phyloP scores from a whole-genome alignment of 495 filamentous ascomycete species.

The Aspergillus sparsus region DNA sequence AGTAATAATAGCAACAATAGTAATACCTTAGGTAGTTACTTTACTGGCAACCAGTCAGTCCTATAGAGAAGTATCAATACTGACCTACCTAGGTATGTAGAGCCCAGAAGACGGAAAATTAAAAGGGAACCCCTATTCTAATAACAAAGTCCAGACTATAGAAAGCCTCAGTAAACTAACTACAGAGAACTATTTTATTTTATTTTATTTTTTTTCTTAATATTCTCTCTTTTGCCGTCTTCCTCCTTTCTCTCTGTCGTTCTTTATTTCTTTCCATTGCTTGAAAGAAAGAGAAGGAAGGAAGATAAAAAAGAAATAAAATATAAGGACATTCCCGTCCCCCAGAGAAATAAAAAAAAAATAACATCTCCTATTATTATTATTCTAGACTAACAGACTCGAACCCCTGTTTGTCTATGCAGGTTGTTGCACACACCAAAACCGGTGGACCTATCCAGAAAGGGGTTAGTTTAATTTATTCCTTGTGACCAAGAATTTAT shows the following conservation, averaged over 20 bases:
- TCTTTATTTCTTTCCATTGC: no score
- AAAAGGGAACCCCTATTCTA: background rate
- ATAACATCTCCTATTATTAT: slow-evolving; percentile 6
- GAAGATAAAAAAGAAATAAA: no score
- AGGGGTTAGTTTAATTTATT: slow-evolving; percentile 10
- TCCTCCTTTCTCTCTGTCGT: no score
- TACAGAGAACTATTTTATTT: no score
- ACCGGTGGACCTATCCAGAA: slow-evolving; percentile 19
- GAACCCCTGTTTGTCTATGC: slow-evolving; percentile 28
- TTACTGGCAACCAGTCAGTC: no score
- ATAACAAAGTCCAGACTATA: no score
- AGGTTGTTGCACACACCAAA: slow-evolving; percentile 18
- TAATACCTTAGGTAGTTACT: no score
- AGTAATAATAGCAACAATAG: background rate
- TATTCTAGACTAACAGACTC: slow-evolving; percentile 14
- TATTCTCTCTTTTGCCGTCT: no score
- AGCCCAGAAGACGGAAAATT: background rate
- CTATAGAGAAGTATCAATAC: no score
- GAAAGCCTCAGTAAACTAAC: no score
- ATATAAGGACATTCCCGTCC: background rate
- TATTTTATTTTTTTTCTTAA: no score
- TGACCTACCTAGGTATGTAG: background rate
- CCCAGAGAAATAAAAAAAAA: background rate
- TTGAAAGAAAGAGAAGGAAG: no score
- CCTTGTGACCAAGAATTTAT: background rate